Conservation (phyloP, 306 rosid genomes). For the Ochetophila trinervis region DNA sequence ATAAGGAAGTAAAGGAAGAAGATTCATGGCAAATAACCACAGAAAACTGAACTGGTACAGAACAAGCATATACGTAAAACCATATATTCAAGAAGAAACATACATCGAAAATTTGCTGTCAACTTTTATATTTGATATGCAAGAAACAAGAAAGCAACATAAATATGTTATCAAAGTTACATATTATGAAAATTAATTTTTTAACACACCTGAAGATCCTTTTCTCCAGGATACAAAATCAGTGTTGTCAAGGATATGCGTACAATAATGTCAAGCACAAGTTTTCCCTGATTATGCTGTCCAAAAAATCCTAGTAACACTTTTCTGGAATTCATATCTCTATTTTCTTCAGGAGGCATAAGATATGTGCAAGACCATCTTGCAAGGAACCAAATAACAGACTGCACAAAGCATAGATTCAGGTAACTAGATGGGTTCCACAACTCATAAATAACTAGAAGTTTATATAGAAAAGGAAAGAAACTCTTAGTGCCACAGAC, state of each 20-base stretch:
- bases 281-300: slow-evolving; percentile 77
- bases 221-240: slow-evolving; percentile 81
- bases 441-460: not conserved
- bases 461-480: not conserved
- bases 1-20: too few species aligned
- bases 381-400: slow-evolving; percentile 93
- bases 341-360: slow-evolving; percentile 65
- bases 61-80: not conserved
- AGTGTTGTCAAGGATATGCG: slow-evolving; percentile 69
- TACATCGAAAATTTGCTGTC: not conserved
- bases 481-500: not conserved
- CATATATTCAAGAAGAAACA: not conserved
- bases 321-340: slow-evolving; percentile 37
- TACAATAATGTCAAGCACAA: slow-evolving; percentile 79
- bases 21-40: too few species aligned
- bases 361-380: slow-evolving; percentile 92
- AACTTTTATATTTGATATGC: slow-evolving; percentile 7
- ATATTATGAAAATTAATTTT: slow-evolving; percentile 16
- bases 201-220: slow-evolving; percentile 74
- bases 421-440: slow-evolving; percentile 9
- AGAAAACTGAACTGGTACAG: not conserved
- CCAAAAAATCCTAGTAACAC: slow-evolving; percentile 66
- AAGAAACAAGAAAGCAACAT: slow-evolving; percentile 16
- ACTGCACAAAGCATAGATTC: slow-evolving; percentile 51
- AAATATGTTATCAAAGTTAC: slow-evolving; percentile 4